These are phyloP conservation scores for Chernovozyma sophiae-reginae DNA, from an alignment of 1,139 yeast genomes.

Conservation along the genomic window DNA sequence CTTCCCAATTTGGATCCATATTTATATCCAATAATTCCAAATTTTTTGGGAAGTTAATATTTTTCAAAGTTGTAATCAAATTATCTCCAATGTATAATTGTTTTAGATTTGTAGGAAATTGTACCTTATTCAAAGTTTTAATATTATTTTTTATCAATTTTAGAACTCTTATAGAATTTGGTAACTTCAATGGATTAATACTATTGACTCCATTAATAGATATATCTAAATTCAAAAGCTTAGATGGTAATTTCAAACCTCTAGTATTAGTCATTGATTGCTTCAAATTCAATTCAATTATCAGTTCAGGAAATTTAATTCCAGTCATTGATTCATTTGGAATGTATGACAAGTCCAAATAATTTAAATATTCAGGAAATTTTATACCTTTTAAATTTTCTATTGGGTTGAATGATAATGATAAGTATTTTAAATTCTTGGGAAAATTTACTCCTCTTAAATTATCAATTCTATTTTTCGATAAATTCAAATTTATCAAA, in stretches of 20 bases:
- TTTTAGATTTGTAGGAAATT: slow-evolving; percentile 33
- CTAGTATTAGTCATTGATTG: slow-evolving; percentile 46
- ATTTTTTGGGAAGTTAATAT: slow-evolving; percentile 37
- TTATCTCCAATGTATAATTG: slow-evolving; percentile 43
- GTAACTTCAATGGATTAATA: slow-evolving; percentile 43
- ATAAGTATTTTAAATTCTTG: slow-evolving; percentile 24
- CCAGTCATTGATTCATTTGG: slow-evolving; percentile 50
- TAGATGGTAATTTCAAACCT: slow-evolving; percentile 40
- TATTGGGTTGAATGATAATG: slow-evolving; percentile 39
- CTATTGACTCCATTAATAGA: slow-evolving; percentile 45
- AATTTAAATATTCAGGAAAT: slow-evolving; percentile 36
- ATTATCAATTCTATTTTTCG: slow-evolving; percentile 40
- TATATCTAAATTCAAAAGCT: slow-evolving; percentile 28
- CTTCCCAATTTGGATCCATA: slow-evolving; percentile 41
- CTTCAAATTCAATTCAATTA: slow-evolving; percentile 35
- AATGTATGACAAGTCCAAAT: slow-evolving; percentile 38
- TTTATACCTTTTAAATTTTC: slow-evolving; percentile 41
- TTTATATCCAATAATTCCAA: slow-evolving; percentile 40
- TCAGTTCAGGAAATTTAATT: slow-evolving; percentile 41
- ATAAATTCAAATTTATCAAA: slow-evolving; percentile 31
- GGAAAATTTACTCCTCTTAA: slow-evolving; percentile 41
- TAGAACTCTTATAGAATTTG: slow-evolving; percentile 35
- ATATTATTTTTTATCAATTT: slow-evolving; percentile 40
- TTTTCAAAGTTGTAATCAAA: slow-evolving; percentile 41
- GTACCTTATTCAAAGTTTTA: slow-evolving; percentile 43